Evolutionary conservation across 208 protist species (phyloP).

Genomic region (Acanthamoeba lenticulata): DNA sequence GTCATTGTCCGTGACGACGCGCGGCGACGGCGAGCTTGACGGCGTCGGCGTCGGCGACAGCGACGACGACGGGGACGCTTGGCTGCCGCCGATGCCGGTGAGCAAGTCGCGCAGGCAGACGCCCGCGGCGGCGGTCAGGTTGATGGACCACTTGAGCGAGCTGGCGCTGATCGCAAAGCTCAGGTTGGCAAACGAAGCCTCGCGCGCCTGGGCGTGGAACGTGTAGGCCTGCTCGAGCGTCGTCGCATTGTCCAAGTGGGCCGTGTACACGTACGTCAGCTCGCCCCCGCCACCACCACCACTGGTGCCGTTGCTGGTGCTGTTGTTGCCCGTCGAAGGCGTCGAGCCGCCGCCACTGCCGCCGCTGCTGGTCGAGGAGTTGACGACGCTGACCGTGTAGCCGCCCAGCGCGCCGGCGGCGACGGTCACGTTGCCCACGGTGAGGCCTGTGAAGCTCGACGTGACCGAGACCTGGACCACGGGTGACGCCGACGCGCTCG

Average conservation of each 20-base stretch:
- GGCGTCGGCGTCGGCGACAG: background rate
- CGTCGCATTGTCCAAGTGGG: background rate
- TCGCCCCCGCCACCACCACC: background rate
- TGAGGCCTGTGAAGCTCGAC: background rate
- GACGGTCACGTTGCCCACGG: background rate
- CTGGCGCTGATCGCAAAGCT: background rate
- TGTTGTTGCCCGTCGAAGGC: background rate
- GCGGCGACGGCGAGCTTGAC: background rate
- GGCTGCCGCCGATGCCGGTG: background rate
- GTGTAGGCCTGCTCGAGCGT: background rate
- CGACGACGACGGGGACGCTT: background rate
- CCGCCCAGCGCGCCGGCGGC: background rate
- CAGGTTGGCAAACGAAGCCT: background rate
- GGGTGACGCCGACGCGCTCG: background rate
- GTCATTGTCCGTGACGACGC: background rate
- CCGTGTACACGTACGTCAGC: background rate
- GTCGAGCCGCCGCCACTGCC: no score
- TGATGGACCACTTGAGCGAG: constrained; percentile 18
- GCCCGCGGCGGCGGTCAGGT: background rate
- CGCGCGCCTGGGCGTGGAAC: background rate
- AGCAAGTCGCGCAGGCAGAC: background rate
- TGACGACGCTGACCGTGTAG: background rate
- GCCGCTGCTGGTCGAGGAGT: background rate
- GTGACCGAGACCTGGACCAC: background rate
- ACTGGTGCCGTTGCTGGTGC: background rate